These are phyloP conservation scores for Penicillium hesseltinei DNA, from an alignment of 2,329 filamentous ascomycete species.

Conservation along the genomic window DNA sequence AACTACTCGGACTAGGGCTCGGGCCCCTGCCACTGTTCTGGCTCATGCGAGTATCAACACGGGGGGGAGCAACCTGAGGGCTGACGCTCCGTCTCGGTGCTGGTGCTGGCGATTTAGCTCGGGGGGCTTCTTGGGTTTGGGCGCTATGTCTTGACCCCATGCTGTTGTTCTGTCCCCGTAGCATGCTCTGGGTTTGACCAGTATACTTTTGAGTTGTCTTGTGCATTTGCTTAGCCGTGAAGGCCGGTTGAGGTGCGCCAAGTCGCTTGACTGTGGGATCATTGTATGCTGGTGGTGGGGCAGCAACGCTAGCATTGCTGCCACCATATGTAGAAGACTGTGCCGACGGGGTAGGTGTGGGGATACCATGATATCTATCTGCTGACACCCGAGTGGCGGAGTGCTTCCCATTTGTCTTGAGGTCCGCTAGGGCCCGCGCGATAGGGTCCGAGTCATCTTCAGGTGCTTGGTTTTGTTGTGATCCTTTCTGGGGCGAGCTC, in stretches of 20 bases:
- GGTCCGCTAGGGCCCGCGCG: constrained; percentile 83
- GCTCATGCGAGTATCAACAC: constrained; percentile 37
- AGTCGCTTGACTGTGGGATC: constrained; percentile 70
- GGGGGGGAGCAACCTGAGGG: constrained; percentile 30
- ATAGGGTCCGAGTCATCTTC: constrained; percentile 79
- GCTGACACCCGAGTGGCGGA: constrained; percentile 83
- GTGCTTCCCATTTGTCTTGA: constrained; percentile 84
- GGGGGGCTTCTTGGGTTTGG: constrained; percentile 43
- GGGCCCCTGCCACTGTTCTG: constrained; percentile 43
- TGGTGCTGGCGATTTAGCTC: constrained; percentile 64
- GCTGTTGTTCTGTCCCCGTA: constrained; percentile 47
- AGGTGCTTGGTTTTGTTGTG: constrained; percentile 39
- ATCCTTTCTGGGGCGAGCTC: constrained; percentile 46
- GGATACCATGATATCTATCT: constrained; percentile 89
- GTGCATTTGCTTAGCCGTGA: constrained; percentile 93
- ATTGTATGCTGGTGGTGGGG: constrained; percentile 87
- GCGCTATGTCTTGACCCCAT: constrained; percentile 53
- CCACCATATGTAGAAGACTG: constrained; percentile 38
- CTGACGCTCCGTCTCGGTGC: constrained; percentile 57
- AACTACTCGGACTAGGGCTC: constrained; percentile 45
- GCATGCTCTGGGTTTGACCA: constrained; percentile 78
- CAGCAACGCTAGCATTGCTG: constrained; percentile 52
- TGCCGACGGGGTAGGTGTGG: constrained; percentile 67
- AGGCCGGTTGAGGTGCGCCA: constrained; percentile 85
- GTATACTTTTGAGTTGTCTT: constrained; percentile 88